These are phyloP conservation scores for Vigna reflexopilosa DNA, from an alignment of 306 rosid genomes.

Conservation along the genomic window DNA sequence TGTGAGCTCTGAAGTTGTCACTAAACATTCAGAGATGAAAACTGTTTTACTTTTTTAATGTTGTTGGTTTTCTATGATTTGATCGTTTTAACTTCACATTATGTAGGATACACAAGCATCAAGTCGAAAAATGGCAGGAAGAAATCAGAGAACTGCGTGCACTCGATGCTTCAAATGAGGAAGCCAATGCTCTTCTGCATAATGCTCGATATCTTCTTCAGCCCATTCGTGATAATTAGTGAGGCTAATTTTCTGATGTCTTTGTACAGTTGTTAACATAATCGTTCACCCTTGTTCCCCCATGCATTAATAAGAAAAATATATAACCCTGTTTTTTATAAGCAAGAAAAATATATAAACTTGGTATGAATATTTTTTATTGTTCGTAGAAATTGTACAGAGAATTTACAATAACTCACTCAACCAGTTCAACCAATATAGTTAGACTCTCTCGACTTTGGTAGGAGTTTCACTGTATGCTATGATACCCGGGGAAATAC, in stretches of 20 bases:
- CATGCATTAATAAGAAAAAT: constrained; percentile 17
- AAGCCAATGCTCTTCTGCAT: constrained; percentile 65
- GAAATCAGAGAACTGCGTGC: constrained; percentile 70
- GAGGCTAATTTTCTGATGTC: constrained; percentile 48
- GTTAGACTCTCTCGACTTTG: neutral
- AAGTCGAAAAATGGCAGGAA: constrained; percentile 83
- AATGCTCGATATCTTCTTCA: constrained; percentile 77
- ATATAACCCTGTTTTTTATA: neutral
- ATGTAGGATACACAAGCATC: constrained; percentile 79
- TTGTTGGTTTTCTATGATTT: constrained; percentile 2
- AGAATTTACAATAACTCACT: too few species aligned
- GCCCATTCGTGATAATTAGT: constrained; percentile 54
- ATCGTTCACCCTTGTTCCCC: neutral
- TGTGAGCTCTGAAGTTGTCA: constrained; percentile 52
- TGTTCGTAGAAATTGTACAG: too few species aligned
- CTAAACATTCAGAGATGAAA: neutral
- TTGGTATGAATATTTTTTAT: neutral
- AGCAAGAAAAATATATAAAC: neutral
- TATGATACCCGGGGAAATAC: constrained; percentile 22
- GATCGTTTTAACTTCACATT: neutral
- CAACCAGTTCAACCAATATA: too few species aligned
- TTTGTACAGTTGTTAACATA: constrained; percentile 4
- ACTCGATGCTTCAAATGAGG: constrained; percentile 81
- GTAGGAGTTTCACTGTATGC: constrained; percentile 18
- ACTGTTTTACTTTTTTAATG: constrained; percentile 11